Evolutionary conservation across 495 filamentous ascomycete species (phyloP).

Genomic region (Xylaria sp.): DNA sequence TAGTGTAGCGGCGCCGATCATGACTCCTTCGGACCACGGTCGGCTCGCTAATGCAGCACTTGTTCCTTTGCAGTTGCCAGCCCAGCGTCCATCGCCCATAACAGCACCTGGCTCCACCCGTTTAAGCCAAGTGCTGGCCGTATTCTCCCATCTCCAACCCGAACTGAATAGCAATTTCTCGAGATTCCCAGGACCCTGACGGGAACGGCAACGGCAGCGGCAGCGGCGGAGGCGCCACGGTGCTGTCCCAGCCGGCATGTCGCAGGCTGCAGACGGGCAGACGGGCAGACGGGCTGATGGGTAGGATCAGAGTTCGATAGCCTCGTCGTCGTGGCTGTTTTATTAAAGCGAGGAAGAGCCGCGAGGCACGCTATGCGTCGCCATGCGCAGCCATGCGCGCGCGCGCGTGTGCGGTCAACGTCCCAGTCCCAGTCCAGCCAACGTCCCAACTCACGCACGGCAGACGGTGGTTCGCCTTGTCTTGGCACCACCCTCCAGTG

Average conservation of each 20-base stretch:
- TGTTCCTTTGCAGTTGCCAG: slow-evolving; percentile 18
- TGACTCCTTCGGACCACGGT: not conserved
- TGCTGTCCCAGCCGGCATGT: slow-evolving; percentile 8
- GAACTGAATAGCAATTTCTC: not conserved
- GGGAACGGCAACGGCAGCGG: slow-evolving; percentile 9
- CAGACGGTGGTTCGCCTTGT: slow-evolving; percentile 16
- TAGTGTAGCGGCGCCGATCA: slow-evolving; percentile 18
- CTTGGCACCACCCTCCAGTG: slow-evolving; percentile 6
- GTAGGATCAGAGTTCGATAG: slow-evolving; percentile 27
- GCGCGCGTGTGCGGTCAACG: not conserved
- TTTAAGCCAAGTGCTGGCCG: slow-evolving; percentile 14
- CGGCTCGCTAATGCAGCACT: slow-evolving; percentile 20
- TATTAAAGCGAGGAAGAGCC: slow-evolving; percentile 29
- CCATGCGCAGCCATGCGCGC: no score
- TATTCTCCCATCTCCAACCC: slow-evolving; percentile 1
- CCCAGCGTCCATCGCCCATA: slow-evolving; percentile 6
- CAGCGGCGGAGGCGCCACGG: slow-evolving; percentile 3
- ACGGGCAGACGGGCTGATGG: not conserved
- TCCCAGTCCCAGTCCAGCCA: slow-evolving; percentile 11
- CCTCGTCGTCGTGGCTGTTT: slow-evolving; percentile 24
- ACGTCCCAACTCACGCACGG: slow-evolving; percentile 24
- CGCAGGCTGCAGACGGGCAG: slow-evolving; percentile 4
- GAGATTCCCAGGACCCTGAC: slow-evolving; percentile 16
- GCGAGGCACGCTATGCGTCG: slow-evolving; percentile 20
- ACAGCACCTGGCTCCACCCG: slow-evolving; percentile 17